Percentiles rank a stretch among this genome's conserved stretches.
Conservation (phyloP, 345 rosid genomes). For the Euphorbia peplus region DNA sequence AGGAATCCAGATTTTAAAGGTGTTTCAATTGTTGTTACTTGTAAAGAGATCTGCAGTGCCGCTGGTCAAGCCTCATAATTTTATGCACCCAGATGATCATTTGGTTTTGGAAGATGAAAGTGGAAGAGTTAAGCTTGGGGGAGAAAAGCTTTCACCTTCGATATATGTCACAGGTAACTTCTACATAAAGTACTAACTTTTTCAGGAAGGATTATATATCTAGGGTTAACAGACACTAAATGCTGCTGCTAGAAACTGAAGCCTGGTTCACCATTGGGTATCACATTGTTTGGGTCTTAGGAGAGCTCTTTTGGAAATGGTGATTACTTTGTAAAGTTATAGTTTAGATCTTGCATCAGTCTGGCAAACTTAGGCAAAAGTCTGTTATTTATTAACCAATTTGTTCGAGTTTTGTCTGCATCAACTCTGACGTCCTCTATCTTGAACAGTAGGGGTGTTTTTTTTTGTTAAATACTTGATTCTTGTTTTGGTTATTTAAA, state of each 20-base stretch:
- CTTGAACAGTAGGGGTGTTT: background rate
- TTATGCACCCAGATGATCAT: slow-evolving; percentile 75
- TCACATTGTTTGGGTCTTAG: background rate
- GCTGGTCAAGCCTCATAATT: slow-evolving; percentile 77
- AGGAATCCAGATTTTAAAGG: background rate
- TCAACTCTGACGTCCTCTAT: background rate
- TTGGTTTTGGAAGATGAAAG: slow-evolving; percentile 91
- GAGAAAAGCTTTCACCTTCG: slow-evolving; percentile 55
- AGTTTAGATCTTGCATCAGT: background rate
- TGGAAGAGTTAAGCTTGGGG: slow-evolving; percentile 84
- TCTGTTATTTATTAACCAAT: background rate
- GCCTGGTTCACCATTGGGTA: background rate
- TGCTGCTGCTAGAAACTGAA: background rate
- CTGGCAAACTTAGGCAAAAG: background rate
- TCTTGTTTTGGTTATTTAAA: background rate
- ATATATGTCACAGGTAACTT: slow-evolving; percentile 71
- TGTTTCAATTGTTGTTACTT: slow-evolving; percentile 14
- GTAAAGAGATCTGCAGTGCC: slow-evolving; percentile 76
- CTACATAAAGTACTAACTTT: background rate
- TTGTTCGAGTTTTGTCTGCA: background rate
- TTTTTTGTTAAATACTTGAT: background rate
- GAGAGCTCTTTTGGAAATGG: background rate
- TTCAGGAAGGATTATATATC: background rate
- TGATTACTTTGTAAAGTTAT: background rate
- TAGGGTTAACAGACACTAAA: background rate